phyloP scores from a whole-genome alignment of 441 rosid species.

The Melastoma candidum region DNA sequence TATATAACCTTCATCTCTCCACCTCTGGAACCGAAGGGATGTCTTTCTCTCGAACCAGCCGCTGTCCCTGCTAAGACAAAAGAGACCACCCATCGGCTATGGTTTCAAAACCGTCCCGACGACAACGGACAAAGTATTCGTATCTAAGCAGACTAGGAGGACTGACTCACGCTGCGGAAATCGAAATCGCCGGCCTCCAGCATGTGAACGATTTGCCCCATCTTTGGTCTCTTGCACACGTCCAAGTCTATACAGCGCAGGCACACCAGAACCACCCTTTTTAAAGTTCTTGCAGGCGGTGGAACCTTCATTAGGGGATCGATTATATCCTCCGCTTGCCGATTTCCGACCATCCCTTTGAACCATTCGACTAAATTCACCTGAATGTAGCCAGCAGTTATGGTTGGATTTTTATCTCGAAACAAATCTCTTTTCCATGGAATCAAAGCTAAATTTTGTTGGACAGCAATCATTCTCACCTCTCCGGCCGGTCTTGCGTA shows the following conservation, averaged over 20 bases:
- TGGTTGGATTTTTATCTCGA: not conserved
- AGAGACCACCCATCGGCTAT: not conserved
- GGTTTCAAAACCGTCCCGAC: not conserved
- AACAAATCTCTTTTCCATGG: too few species aligned
- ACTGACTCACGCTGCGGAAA: conserved; percentile 58
- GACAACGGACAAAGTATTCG: not conserved
- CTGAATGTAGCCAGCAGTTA: conserved; percentile 24
- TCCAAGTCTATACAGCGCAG: conserved; percentile 91
- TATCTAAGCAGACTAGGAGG: not conserved
- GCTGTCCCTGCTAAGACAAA: conserved; percentile 38
- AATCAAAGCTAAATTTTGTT: too few species aligned
- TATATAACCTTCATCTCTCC: conserved; percentile 25
- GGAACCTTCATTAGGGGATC: conserved; percentile 60
- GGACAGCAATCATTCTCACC: conserved; percentile 27
- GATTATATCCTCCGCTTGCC: conserved; percentile 67
- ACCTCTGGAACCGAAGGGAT: conserved; percentile 12
- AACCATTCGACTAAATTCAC: conserved; percentile 96
- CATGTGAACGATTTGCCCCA: conserved; percentile 96
- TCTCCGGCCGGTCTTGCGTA: conserved; percentile 88
- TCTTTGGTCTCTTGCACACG: conserved; percentile 77
- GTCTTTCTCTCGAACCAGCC: conserved; percentile 36
- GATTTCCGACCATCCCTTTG: conserved; percentile 88
- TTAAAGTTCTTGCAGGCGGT: conserved; percentile 61
- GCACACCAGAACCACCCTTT: conserved; percentile 67
- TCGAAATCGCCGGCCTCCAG: conserved; percentile 90